These are phyloP conservation scores for Medicago ruthenica DNA, from an alignment of 306 rosid genomes.

Conservation along the genomic window DNA sequence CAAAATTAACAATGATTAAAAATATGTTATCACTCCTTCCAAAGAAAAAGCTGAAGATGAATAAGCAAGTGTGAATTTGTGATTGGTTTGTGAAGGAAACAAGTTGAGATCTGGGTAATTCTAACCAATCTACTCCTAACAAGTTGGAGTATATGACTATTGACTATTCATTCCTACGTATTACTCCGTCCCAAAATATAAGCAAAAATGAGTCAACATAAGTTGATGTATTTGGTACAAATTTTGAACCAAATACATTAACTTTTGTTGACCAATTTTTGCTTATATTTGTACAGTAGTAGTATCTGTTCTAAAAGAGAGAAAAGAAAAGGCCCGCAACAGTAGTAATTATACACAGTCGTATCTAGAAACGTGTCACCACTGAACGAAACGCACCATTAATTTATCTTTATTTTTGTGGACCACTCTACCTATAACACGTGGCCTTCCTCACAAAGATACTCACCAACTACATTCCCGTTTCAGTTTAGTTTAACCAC, in stretches of 20 bases:
- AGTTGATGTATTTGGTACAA: too few species aligned
- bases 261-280: too few species aligned
- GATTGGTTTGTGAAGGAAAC: slow-evolving; percentile 28
- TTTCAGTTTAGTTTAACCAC: slow-evolving; percentile 12
- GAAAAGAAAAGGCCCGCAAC: slow-evolving; percentile 11
- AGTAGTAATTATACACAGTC: background rate
- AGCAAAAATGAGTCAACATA: too few species aligned
- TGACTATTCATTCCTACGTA: background rate
- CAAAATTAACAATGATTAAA: too few species aligned
- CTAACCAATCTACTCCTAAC: background rate
- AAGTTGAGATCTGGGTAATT: background rate
- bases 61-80: background rate
- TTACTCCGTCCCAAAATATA: too few species aligned
- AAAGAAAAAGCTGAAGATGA: background rate
- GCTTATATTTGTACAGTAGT: too few species aligned
- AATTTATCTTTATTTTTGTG: slow-evolving; percentile 37
- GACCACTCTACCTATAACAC: slow-evolving; percentile 52
- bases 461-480: slow-evolving; percentile 45
- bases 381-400: slow-evolving; percentile 32
- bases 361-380: slow-evolving; percentile 50
- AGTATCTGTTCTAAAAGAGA: slow-evolving; percentile 12
- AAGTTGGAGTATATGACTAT: too few species aligned
- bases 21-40: too few species aligned
- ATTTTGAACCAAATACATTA: too few species aligned
- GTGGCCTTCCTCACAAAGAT: slow-evolving; percentile 35